Conservation (phyloP, 148 eudicot species). For the Nepenthes gracilis region DNA sequence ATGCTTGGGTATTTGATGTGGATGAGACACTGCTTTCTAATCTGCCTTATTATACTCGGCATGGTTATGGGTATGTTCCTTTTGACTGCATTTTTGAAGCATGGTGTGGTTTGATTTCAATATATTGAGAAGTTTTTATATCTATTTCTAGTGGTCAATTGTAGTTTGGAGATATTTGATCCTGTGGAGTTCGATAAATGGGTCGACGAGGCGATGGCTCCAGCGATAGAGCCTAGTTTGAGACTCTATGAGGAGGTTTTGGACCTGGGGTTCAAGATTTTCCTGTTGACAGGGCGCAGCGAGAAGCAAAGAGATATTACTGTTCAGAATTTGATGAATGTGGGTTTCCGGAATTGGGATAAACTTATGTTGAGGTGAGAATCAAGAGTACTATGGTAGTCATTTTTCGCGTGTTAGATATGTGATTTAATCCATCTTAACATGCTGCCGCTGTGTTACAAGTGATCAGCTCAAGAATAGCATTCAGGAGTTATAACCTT, state of each 20-base stretch:
- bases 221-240: constrained; percentile 48
- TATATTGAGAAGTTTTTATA: too few relatives aligned
- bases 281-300: constrained; percentile 72
- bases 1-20: constrained; percentile 80
- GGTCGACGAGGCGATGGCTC: constrained; percentile 66
- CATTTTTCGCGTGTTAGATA: too few relatives aligned
- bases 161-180: constrained; percentile 68
- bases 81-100: background rate
- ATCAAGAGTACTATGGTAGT: too few relatives aligned
- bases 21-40: constrained; percentile 88
- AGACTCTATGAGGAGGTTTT: constrained; percentile 68
- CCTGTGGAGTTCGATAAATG: constrained; percentile 57
- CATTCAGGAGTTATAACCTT: too few relatives aligned
- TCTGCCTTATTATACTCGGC: constrained; percentile 78
- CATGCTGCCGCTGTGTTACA: too few relatives aligned
- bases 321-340: constrained; percentile 53
- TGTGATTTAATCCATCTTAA: too few relatives aligned
- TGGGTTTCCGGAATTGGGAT: constrained; percentile 70
- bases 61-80: constrained; percentile 70
- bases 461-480: background rate
- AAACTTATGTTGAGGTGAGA: constrained; percentile 71
- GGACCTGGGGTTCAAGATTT: constrained; percentile 58
- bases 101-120: too few relatives aligned
- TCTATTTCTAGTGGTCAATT: constrained; percentile 13
- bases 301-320: constrained; percentile 56